Conservation (phyloP, 139 green algal species). For the Edaphochlamys debaryana region DNA sequence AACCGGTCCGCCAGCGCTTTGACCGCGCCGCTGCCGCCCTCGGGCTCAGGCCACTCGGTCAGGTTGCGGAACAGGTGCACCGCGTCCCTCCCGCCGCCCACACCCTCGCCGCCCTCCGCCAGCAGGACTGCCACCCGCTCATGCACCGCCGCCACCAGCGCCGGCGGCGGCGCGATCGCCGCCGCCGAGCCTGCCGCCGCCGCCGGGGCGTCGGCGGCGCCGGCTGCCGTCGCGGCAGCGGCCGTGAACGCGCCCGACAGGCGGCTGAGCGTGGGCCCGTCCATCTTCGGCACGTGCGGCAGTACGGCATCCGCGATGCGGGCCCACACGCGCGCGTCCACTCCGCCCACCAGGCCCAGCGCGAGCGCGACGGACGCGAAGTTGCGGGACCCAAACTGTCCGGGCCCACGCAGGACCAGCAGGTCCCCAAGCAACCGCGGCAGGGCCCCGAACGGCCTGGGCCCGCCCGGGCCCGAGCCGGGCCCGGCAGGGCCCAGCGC, state of each 20-base stretch:
- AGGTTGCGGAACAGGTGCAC: neutral
- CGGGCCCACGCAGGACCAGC: slow-evolving; percentile 2
- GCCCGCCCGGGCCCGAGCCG: neutral
- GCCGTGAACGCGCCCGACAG: slow-evolving; percentile 2
- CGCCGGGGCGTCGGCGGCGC: neutral
- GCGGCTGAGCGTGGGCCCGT: neutral
- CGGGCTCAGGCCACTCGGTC: neutral
- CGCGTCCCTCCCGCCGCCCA: neutral
- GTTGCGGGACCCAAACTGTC: neutral
- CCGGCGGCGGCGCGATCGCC: neutral
- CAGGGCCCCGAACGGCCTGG: slow-evolving; percentile 7
- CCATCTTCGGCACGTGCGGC: slow-evolving; percentile 9
- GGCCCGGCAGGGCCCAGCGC: neutral
- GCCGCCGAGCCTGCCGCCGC: neutral
- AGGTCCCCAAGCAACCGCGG: slow-evolving; percentile 31
- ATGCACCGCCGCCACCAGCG: neutral
- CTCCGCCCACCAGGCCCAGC: neutral
- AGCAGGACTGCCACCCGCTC: neutral
- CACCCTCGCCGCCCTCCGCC: neutral
- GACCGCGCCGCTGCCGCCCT: neutral
- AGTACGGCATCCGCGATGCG: neutral
- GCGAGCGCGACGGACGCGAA: slow-evolving; percentile 5
- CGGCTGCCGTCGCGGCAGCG: neutral
- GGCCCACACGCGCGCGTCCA: neutral
- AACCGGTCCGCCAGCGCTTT: slow-evolving; percentile 3